phyloP scores from a whole-genome alignment of 2,329 filamentous ascomycete genomes.

The Byssoonygena ceratinophila region DNA sequence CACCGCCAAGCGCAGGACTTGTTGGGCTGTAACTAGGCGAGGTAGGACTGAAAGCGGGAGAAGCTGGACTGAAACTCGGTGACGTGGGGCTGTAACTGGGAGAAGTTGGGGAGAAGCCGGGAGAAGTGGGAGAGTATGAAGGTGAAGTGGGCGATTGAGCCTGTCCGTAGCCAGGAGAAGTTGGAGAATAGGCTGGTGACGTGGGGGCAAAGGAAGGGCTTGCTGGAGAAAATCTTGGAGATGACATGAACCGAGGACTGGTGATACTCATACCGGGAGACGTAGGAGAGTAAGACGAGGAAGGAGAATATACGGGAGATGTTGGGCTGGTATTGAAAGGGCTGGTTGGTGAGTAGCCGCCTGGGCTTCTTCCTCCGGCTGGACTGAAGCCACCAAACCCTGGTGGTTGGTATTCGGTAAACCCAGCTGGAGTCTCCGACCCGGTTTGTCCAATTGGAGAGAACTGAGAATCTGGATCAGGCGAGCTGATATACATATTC shows the following conservation, averaged over 20 bases:
- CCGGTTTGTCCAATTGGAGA: slow-evolving; percentile 67
- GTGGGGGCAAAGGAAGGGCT: slow-evolving; percentile 48
- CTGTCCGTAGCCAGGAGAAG: slow-evolving; percentile 42
- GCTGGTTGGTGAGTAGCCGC: slow-evolving; percentile 54
- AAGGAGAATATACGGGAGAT: slow-evolving; percentile 57
- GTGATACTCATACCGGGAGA: slow-evolving; percentile 55
- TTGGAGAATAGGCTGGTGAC: slow-evolving; percentile 52
- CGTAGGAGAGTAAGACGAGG: slow-evolving; percentile 59
- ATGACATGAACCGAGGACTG: slow-evolving; percentile 47
- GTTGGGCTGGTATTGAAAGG: slow-evolving; percentile 65
- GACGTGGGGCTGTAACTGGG: slow-evolving; percentile 52
- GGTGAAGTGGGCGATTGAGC: slow-evolving; percentile 56
- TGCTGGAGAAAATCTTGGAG: slow-evolving; percentile 45
- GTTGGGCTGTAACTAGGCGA: slow-evolving; percentile 50
- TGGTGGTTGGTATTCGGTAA: slow-evolving; percentile 56
- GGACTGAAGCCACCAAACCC: slow-evolving; percentile 61
- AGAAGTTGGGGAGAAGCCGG: slow-evolving; percentile 48
- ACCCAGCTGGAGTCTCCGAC: slow-evolving; percentile 46
- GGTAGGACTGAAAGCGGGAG: slow-evolving; percentile 45
- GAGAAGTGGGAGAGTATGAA: slow-evolving; percentile 45
- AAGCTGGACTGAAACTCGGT: slow-evolving; percentile 45
- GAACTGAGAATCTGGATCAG: slow-evolving; percentile 51
- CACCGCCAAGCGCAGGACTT: slow-evolving; percentile 39
- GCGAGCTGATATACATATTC: slow-evolving; percentile 51
- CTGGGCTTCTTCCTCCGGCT: slow-evolving; percentile 56